Conservation (phyloP, 2,329 filamentous ascomycete species). For the Alternaria incomplexa region DNA sequence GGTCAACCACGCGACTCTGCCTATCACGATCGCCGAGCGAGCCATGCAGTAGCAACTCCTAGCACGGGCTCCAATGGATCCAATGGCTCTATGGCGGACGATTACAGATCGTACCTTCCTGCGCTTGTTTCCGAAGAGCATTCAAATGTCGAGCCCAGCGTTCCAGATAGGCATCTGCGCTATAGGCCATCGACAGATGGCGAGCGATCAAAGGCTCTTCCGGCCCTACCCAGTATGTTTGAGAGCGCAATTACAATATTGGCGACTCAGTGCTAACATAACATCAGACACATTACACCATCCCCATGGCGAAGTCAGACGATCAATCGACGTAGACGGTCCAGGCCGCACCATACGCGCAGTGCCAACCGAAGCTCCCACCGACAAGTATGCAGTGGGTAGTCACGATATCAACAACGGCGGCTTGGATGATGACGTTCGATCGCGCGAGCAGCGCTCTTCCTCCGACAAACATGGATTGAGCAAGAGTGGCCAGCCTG, state of each 20-base stretch:
- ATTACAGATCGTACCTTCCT: slow-evolving; percentile 30
- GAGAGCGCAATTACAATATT: not conserved
- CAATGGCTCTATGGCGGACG: slow-evolving; percentile 26
- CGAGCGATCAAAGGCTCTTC: slow-evolving; percentile 5
- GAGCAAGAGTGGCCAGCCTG: slow-evolving; percentile 10
- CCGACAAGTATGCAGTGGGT: slow-evolving; percentile 3
- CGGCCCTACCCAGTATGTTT: slow-evolving; percentile 14
- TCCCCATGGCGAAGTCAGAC: not conserved
- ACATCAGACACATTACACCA: slow-evolving; percentile 3
- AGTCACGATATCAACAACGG: slow-evolving; percentile 9
- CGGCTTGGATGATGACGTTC: slow-evolving; percentile 15
- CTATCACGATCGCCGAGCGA: slow-evolving; percentile 8
- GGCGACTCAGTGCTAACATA: not conserved
- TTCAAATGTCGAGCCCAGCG: slow-evolving; percentile 48
- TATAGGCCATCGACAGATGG: slow-evolving; percentile 17
- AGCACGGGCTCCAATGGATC: slow-evolving; percentile 17
- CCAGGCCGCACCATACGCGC: not conserved
- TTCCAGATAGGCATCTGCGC: slow-evolving; percentile 38
- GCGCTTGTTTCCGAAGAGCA: slow-evolving; percentile 17
- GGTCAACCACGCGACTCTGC: slow-evolving; percentile 19
- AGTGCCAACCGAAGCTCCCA: not conserved
- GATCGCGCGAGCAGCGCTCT: slow-evolving; percentile 2
- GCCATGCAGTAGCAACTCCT: not conserved
- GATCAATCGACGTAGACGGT: not conserved
- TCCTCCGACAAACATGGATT: slow-evolving; percentile 1